Evolutionary conservation across 129 eudicot genomes (phyloP).

Genomic region (Centrapalus pauciflorus): DNA sequence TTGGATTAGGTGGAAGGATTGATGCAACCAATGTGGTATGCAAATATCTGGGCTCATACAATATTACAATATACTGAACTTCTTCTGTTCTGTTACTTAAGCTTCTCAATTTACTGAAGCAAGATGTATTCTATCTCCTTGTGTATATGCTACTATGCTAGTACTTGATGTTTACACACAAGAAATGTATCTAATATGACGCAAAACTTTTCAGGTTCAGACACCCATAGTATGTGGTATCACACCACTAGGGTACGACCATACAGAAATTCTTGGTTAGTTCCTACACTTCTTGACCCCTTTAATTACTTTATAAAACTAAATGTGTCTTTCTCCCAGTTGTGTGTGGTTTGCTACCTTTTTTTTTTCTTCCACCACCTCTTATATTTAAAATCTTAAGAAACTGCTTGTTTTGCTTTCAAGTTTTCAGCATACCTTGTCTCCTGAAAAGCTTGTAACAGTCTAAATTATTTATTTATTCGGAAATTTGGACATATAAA

Average conservation of each 20-base stretch:
- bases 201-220: conserved; percentile 54
- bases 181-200: conserved; percentile 1
- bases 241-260: conserved; percentile 96
- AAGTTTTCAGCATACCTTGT: neutral
- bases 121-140: neutral
- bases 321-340: no score
- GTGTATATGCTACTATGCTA: neutral
- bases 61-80: neutral
- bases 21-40: conserved; percentile 98
- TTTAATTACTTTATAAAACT: neutral
- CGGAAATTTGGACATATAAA: neutral
- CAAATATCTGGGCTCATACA: neutral
- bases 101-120: neutral
- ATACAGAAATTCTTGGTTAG: conserved; percentile 96
- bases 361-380: no score
- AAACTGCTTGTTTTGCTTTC: neutral
- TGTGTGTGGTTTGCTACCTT: no score
- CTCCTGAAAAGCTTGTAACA: neutral
- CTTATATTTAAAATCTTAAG: neutral
- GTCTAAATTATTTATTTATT: neutral
- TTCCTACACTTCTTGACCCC: neutral
- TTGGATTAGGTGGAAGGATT: conserved; percentile 87
- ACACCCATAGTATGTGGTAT: conserved; percentile 88
- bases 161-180: neutral
- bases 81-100: no score